Base-by-base conservation (phyloP, 108 stramenopile species). In the Nannochloropsis salina region DNA sequence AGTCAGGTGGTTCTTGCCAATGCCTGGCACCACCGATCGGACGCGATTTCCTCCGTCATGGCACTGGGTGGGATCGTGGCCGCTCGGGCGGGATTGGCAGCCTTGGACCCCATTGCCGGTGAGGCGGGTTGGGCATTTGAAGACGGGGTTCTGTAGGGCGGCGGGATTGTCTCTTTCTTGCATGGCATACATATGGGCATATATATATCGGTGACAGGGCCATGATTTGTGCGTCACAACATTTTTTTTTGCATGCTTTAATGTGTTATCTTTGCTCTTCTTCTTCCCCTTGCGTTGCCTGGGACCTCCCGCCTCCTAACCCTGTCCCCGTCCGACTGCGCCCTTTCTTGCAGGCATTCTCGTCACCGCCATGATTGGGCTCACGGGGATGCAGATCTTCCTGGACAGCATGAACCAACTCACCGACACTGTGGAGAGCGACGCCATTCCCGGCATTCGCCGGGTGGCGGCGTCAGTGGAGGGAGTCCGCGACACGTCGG, bases 1-100 rank as follows among this genome's bases (percentile, higher is more conserved):
- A 94, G 94, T 15, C 96, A 95, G 85, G 95, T 97, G 40, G 94
- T 99, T 42, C 93, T 97, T 84, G 96, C 98, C 80, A 99, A 99
- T 92, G 98, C 98, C 2, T 97, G 96, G 97, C 98, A 99, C 90
- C 89, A 89, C 80, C 82, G 98, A 8, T 93, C 93, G 43, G 98
- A 99, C 90, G 97, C 98, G 0, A 95, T 97, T 80, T 95, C 95
- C 15, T 94, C 93, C 21, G 90, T 99, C 21, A 88, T 98, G 86
- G 96, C 98, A 18, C 87, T 98, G 80, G 84, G 95, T 4, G 93
- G 93, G 44, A 95, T 99, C 86, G 93, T 91, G 0, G 92, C 94
- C 80, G 96, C 98, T 31, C 86, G 43, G 84, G 41, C 43, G 43
- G 89, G 89, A 43, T 47, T 80, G 41, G 85, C 89, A 41, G 94